Conservation (phyloP, 2,329 filamentous ascomycete genomes). For the Akanthomyces muscarius region DNA sequence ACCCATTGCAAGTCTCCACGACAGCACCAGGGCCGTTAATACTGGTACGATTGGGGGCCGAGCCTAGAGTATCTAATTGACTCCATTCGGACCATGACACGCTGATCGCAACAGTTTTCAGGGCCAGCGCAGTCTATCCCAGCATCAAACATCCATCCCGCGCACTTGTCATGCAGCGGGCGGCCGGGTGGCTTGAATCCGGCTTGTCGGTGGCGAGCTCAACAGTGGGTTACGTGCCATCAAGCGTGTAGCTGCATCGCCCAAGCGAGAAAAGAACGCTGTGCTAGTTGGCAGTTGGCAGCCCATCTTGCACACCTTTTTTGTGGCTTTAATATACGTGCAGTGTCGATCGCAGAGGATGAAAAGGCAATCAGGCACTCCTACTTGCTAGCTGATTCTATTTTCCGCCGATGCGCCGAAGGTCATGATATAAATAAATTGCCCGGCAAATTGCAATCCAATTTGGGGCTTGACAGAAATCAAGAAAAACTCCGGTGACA, state of each 20-base stretch:
- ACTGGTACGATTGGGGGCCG: not conserved
- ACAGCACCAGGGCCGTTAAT: not conserved
- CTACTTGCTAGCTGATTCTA: not conserved
- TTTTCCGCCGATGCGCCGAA: not conserved
- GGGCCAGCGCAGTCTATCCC: not conserved
- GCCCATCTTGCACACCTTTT: not conserved
- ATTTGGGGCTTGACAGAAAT: not conserved
- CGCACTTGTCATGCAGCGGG: not conserved
- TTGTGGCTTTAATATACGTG: constrained; percentile 4
- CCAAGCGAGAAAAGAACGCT: not conserved
- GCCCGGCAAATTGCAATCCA: not conserved
- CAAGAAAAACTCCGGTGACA: not conserved
- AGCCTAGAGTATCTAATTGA: not conserved
- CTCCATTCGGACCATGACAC: not conserved
- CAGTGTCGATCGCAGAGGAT: constrained; percentile 4
- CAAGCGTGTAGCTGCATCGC: not conserved
- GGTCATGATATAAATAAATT: not conserved
- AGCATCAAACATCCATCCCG: not conserved
- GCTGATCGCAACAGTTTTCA: not conserved
- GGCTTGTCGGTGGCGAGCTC: not conserved
- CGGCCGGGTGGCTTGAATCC: not conserved
- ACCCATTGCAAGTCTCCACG: not conserved
- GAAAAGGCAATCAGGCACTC: not conserved
- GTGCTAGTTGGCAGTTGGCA: not conserved
- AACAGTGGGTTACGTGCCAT: not conserved